Percentiles rank a stretch among this genome's conserved stretches.
Conservation (phyloP, 164 flowering plant species). For the Liriodendron chinense region DNA sequence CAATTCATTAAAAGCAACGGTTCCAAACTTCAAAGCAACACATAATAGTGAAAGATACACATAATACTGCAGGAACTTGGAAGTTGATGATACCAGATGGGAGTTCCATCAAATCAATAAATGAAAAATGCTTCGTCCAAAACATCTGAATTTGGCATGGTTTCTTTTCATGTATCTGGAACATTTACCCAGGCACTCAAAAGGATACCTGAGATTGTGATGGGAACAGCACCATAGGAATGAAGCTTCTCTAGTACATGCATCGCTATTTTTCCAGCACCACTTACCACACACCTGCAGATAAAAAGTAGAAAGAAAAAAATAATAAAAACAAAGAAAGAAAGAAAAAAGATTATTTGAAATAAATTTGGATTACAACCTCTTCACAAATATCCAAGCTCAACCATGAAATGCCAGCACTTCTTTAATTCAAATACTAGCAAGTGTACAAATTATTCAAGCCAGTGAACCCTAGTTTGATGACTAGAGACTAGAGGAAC, state of each 20-base stretch:
- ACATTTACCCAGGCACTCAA: slow-evolving; percentile 6
- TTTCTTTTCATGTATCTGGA: neutral
- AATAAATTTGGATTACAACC: neutral
- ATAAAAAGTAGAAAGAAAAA: slow-evolving; percentile 1
- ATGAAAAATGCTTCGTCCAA: no score
- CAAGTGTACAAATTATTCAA: neutral
- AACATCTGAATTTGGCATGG: neutral
- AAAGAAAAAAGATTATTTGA: neutral
- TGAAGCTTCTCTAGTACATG: slow-evolving; percentile 92
- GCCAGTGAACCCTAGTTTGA: neutral
- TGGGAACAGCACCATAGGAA: slow-evolving; percentile 85
- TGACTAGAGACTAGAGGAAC: no score
- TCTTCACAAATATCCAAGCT: no score
- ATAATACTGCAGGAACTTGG: no score
- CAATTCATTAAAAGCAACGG: no score
- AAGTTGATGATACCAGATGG: no score
- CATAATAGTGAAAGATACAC: no score
- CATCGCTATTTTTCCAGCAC: slow-evolving; percentile 97
- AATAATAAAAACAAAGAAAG: neutral
- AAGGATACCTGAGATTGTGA: slow-evolving; percentile 78
- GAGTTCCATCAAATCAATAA: no score
- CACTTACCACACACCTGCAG: slow-evolving; percentile 89
- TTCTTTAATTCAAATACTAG: neutral
- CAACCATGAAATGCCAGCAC: neutral
- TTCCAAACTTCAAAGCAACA: no score